Conservation (phyloP, 352 stramenopile species). For the Plasmopara muralis region DNA sequence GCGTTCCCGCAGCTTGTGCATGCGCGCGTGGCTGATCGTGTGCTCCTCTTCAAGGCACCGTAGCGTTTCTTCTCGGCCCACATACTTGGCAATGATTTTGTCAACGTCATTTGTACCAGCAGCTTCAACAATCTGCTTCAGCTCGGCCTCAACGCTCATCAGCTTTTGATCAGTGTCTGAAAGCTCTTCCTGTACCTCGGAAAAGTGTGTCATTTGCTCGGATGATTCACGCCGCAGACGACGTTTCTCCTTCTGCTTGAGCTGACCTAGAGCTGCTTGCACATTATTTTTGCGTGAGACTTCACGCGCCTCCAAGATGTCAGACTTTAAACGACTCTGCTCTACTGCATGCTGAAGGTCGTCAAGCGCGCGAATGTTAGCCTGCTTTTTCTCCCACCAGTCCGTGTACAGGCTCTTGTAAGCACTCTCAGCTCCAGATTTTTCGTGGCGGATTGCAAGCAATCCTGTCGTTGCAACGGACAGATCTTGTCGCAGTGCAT, state of each 20-base stretch:
- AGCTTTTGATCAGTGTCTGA: slow-evolving; percentile 64
- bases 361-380: slow-evolving; percentile 61
- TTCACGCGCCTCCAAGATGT: slow-evolving; percentile 72
- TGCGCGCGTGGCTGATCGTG: slow-evolving; percentile 56
- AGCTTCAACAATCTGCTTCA: slow-evolving; percentile 72
- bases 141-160: slow-evolving; percentile 54
- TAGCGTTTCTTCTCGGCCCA: slow-evolving; percentile 61
- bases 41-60: slow-evolving; percentile 74
- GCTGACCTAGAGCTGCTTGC: slow-evolving; percentile 57
- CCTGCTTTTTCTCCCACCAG: slow-evolving; percentile 69
- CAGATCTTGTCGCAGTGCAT: slow-evolving; percentile 52
- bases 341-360: slow-evolving; percentile 74
- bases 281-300: slow-evolving; percentile 70
- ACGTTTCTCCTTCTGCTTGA: slow-evolving; percentile 62
- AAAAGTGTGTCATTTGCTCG: slow-evolving; percentile 71
- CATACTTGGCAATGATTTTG: slow-evolving; percentile 76
- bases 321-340: slow-evolving; percentile 63
- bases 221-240: slow-evolving; percentile 69
- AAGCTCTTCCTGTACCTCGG: slow-evolving; percentile 73
- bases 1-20: slow-evolving; percentile 68
- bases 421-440: slow-evolving; percentile 48
- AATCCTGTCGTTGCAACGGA: slow-evolving; percentile 41
- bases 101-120: slow-evolving; percentile 73
- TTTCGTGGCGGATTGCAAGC: slow-evolving; percentile 59
- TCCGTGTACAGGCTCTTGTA: slow-evolving; percentile 65